Percentiles rank a stretch among this genome's conserved stretches.
Conservation (phyloP, 139 green algal species). For the Chlorella sp. region DNA sequence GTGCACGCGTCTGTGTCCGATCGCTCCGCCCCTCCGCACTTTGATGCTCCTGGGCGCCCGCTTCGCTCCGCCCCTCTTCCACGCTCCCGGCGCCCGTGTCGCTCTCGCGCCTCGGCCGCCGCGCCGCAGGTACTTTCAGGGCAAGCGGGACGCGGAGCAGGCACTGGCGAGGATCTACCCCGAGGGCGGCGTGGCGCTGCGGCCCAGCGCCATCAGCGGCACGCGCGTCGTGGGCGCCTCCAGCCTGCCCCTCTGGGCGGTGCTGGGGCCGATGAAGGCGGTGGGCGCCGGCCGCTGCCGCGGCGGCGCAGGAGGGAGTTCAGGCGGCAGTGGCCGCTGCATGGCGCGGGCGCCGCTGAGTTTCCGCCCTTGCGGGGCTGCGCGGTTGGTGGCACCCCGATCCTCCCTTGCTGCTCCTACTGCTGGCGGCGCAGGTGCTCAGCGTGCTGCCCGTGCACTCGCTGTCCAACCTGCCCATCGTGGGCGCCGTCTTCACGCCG, state of each 20-base stretch:
- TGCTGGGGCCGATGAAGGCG: conserved; percentile 38
- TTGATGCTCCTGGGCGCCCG: too few species aligned
- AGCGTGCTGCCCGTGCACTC: conserved; percentile 50
- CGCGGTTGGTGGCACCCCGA: too few species aligned
- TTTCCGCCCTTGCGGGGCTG: too few species aligned
- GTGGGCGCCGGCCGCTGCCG: not conserved
- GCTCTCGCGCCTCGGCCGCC: too few species aligned
- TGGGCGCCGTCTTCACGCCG: conserved; percentile 70
- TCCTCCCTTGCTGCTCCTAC: too few species aligned
- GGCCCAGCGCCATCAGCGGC: conserved; percentile 85
- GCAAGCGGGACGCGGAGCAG: conserved; percentile 79
- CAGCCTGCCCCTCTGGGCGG: conserved; percentile 63
- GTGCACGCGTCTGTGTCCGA: too few species aligned
- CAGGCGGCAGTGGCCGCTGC: too few species aligned
- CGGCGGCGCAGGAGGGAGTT: too few species aligned
- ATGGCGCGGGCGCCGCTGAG: too few species aligned
- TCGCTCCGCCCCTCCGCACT: too few species aligned
- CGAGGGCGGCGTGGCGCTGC: conserved; percentile 63
- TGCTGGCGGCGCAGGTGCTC: conserved; percentile 43
- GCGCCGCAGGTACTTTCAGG: conserved; percentile 84
- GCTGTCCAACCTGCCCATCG: conserved; percentile 65
- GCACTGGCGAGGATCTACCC: conserved; percentile 64
- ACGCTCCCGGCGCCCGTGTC: too few species aligned
- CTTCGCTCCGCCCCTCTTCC: too few species aligned
- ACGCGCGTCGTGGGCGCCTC: conserved; percentile 52